Conservation (phyloP, 1,284 basidiomycete genomes). For the Ceratobasidium sp. region DNA sequence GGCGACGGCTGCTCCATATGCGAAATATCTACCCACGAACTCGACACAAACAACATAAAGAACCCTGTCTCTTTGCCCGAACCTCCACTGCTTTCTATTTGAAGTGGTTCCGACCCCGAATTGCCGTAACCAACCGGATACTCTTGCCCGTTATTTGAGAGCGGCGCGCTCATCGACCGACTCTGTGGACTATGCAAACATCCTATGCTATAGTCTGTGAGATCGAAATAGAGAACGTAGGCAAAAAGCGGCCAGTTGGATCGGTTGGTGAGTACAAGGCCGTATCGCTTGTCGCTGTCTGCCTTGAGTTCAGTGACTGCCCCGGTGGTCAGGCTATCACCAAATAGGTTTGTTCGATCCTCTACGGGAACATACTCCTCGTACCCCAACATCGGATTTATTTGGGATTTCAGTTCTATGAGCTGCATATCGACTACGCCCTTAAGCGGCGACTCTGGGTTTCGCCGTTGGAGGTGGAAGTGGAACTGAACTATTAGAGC, state of each 20-base stretch:
- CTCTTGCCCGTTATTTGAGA: neutral
- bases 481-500: constrained; percentile 32
- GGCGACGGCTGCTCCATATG: constrained; percentile 35
- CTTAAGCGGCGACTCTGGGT: constrained; percentile 13
- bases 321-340: constrained; percentile 6
- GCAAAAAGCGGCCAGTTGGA: constrained; percentile 20
- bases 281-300: constrained; percentile 7
- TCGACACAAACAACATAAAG: constrained; percentile 31
- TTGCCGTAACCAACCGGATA: constrained; percentile 20
- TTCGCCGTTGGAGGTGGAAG: constrained; percentile 29
- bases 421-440: constrained; percentile 21
- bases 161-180: constrained; percentile 3
- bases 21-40: constrained; percentile 35
- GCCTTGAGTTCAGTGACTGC: neutral
- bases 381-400: neutral
- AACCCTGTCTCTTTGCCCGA: constrained; percentile 9
- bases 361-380: neutral
- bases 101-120: constrained; percentile 13
- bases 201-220: constrained; percentile 36
- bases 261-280: constrained; percentile 17
- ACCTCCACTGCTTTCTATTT: constrained; percentile 4
- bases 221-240: constrained; percentile 33
- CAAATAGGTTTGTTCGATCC: constrained; percentile 1
- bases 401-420: constrained; percentile 2
- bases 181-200: constrained; percentile 16